Base-by-base conservation (phyloP, 257 asterid species). In the Hygrophila difformis region DNA sequence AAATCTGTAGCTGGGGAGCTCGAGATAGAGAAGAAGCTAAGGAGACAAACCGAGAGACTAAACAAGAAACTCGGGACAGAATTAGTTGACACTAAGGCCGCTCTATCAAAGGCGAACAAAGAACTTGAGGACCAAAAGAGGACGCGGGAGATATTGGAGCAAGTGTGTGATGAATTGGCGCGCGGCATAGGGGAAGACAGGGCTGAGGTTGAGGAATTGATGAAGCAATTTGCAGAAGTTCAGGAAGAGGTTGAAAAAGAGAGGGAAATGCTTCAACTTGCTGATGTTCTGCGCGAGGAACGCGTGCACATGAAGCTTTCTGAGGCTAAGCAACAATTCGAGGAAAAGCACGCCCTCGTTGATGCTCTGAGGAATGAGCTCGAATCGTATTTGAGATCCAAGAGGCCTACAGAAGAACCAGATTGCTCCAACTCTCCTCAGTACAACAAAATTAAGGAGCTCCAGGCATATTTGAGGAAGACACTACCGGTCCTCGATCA, bases 351-450 rank as follows among this genome's bases (percentile, higher is more conserved):
- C 31, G n/a, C n/a, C n/a, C n/a, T n/a, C n/a, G n/a, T n/a, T n/a
- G n/a, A n/a, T n/a, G n/a, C n/a, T n/a, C n/a, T n/a, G n/a, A n/a
- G n/a, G n/a, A 26, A 26, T 3, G 31, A 26, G 31, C 31, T 26
- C 31, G 31, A 26, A 26, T 26, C 31, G 31, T 3, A 3, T 26
- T 26, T 8, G 8, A 26, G 31, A 8, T 5, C 4, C 31, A 26
- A 26, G 7, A 8, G 31, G 8, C 31, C n/a, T n/a, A n/a, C n/a
- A n/a, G n/a, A n/a, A n/a, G n/a, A n/a, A n/a, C n/a, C n/a, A n/a
- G n/a, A n/a, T n/a, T n/a, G n/a, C n/a, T n/a, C n/a, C n/a, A n/a
- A 26, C 41, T 75, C 84, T 36, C 84, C 84, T 0, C 69, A 63
- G 14, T 63, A 69, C 23, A 78, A 65, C 23, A 66, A 64, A 38